phyloP scores from a whole-genome alignment of 1,284 basidiomycete species.

The Psilocybe mexicana region DNA sequence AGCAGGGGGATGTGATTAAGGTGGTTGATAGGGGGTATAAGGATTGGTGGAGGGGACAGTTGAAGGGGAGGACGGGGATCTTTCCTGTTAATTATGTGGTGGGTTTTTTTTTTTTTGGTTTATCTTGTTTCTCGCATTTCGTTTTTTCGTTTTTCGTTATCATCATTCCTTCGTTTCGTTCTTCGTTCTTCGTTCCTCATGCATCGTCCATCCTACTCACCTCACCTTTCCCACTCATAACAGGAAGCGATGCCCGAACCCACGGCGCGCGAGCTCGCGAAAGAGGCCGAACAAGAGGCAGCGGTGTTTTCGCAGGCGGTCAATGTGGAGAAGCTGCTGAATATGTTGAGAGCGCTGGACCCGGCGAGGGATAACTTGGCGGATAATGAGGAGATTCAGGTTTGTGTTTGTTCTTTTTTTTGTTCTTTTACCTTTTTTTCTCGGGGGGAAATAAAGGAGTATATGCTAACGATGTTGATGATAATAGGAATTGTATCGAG shows the following conservation, averaged over 20 bases:
- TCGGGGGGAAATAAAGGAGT: no score
- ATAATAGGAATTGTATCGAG: constrained; percentile 83
- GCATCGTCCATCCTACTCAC: not conserved
- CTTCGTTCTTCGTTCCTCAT: not conserved
- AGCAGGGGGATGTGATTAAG: constrained; percentile 94
- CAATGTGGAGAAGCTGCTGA: constrained; percentile 87
- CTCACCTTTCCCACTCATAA: constrained; percentile 1
- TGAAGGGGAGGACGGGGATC: constrained; percentile 92
- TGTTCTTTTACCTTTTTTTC: not conserved
- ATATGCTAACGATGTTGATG: not conserved
- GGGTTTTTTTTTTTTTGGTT: constrained; percentile 29
- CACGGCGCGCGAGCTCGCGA: constrained; percentile 74
- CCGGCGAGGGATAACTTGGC: constrained; percentile 83
- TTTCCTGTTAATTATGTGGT: constrained; percentile 99
- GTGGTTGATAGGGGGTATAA: constrained; percentile 95
- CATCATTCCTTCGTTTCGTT: not conserved
- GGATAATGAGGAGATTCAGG: constrained; percentile 94
- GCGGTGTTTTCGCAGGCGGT: constrained; percentile 82
- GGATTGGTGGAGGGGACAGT: constrained; percentile 98
- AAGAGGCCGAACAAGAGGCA: constrained; percentile 89
- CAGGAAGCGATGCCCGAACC: constrained; percentile 91
- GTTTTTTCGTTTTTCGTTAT: not conserved
- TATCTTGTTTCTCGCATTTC: not conserved
- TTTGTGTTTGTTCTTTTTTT: constrained; percentile 28
- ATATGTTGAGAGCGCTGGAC: constrained; percentile 79